A percentile compares a stretch with the other conserved stretches of the same genome.
These are phyloP conservation scores for Phytophthora sp. DNA, from an alignment of 352 stramenopile genomes.

Conservation along the genomic window DNA sequence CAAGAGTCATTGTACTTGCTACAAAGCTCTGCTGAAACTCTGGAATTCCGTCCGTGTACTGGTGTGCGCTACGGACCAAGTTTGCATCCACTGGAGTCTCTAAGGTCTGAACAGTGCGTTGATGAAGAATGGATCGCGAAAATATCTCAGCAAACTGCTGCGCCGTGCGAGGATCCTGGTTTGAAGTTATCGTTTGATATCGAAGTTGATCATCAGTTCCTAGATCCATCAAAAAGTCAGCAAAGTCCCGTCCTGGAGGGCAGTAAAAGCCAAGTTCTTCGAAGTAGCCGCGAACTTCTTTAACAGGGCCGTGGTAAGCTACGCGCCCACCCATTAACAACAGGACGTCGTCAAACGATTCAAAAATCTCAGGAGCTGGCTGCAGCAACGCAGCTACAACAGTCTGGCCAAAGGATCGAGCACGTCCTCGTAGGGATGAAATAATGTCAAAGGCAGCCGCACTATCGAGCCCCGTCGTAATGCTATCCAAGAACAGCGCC, in stretches of 20 bases:
- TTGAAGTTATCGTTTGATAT: slow-evolving; percentile 29
- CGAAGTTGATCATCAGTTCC: slow-evolving; percentile 44
- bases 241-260: slow-evolving; percentile 43
- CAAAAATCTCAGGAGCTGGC: slow-evolving; percentile 61
- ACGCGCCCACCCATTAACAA: slow-evolving; percentile 74
- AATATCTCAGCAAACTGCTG: slow-evolving; percentile 43
- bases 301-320: slow-evolving; percentile 67
- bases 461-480: slow-evolving; percentile 63
- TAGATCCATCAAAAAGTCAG: slow-evolving; percentile 56
- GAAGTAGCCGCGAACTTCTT: slow-evolving; percentile 42
- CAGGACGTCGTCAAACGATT: slow-evolving; percentile 63
- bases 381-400: slow-evolving; percentile 88
- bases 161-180: slow-evolving; percentile 21
- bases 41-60: slow-evolving; percentile 78
- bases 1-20: slow-evolving; percentile 33
- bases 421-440: slow-evolving; percentile 36
- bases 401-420: slow-evolving; percentile 42
- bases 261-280: slow-evolving; percentile 48
- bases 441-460: slow-evolving; percentile 66
- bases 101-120: slow-evolving; percentile 20
- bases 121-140: slow-evolving; percentile 24
- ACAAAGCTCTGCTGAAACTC: slow-evolving; percentile 43
- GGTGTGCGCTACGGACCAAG: slow-evolving; percentile 44
- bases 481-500: slow-evolving; percentile 77
- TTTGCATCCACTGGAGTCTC: slow-evolving; percentile 18